Percentiles rank a stretch among this genome's conserved stretches.
These are phyloP conservation scores for Diaporthe longicolla DNA, from an alignment of 2,329 filamentous ascomycete genomes.

Conservation along the genomic window DNA sequence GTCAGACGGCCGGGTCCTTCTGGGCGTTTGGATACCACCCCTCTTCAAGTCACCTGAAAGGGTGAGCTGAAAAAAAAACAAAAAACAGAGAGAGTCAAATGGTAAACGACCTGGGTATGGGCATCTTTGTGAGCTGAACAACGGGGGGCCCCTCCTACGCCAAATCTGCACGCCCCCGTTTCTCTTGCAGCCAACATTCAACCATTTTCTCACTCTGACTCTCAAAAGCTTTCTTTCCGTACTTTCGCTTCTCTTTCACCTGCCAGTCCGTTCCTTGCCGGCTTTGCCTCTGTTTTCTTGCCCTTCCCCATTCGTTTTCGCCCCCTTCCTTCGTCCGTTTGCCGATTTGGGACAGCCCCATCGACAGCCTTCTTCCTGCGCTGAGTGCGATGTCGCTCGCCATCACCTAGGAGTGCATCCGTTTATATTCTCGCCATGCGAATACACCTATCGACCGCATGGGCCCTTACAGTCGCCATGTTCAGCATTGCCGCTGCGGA, in stretches of 20 bases:
- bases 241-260: neutral
- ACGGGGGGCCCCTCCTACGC: slow-evolving; percentile 24
- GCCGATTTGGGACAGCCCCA: slow-evolving; percentile 3
- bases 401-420: neutral
- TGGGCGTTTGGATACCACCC: slow-evolving; percentile 2
- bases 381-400: slow-evolving; percentile 12
- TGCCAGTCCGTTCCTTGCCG: neutral
- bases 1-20: slow-evolving; percentile 25
- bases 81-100: neutral
- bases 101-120: neutral
- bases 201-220: neutral
- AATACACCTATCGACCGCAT: neutral
- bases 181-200: slow-evolving; percentile 14
- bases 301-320: neutral
- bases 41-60: neutral
- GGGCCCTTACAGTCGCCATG: neutral
- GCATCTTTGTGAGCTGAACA: slow-evolving; percentile 24
- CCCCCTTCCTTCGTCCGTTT: neutral
- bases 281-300: slow-evolving; percentile 6
- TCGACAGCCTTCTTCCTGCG: neutral
- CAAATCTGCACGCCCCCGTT: slow-evolving; percentile 28
- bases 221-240: neutral
- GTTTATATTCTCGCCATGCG: slow-evolving; percentile 14
- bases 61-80: slow-evolving; percentile 6
- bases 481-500: neutral